These are phyloP conservation scores for Hypoxylon sp. DNA, from an alignment of 2,329 filamentous ascomycete genomes.

Conservation along the genomic window DNA sequence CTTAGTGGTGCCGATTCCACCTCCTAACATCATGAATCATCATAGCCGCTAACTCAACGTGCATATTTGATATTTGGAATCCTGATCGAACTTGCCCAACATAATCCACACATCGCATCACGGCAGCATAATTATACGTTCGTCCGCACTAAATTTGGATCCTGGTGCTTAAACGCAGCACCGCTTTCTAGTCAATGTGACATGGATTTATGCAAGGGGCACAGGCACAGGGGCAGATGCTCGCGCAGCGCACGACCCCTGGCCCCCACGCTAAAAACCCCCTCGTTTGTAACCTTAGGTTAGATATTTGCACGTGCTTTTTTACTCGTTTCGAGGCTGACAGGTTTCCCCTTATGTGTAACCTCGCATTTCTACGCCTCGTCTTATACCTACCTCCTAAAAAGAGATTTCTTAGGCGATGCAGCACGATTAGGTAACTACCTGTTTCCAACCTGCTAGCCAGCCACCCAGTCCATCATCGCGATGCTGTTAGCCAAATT, in stretches of 20 bases:
- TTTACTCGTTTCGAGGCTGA: conserved; percentile 17
- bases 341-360: not conserved
- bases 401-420: too few relatives aligned
- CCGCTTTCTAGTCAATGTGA: not conserved
- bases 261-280: not conserved
- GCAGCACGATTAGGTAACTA: too few relatives aligned
- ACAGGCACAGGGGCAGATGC: too few relatives aligned
- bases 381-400: too few relatives aligned
- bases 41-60: not conserved
- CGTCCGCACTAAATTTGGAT: not conserved
- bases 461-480: not conserved
- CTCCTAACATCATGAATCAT: conserved; percentile 33
- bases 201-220: conserved; percentile 22
- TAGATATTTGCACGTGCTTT: conserved; percentile 25
- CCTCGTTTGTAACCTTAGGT: too few relatives aligned
- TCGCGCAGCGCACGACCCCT: not conserved
- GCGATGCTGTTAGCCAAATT: conserved; percentile 43
- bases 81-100: not conserved
- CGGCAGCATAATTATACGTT: not conserved
- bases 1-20: conserved; percentile 17
- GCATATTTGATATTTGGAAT: conserved; percentile 2
- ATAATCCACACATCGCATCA: too few relatives aligned
- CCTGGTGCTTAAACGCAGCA: not conserved
- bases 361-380: not conserved
- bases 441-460: not conserved